Evolutionary conservation across 352 stramenopile genomes (phyloP).

Genomic region (Phytophthora melonis): DNA sequence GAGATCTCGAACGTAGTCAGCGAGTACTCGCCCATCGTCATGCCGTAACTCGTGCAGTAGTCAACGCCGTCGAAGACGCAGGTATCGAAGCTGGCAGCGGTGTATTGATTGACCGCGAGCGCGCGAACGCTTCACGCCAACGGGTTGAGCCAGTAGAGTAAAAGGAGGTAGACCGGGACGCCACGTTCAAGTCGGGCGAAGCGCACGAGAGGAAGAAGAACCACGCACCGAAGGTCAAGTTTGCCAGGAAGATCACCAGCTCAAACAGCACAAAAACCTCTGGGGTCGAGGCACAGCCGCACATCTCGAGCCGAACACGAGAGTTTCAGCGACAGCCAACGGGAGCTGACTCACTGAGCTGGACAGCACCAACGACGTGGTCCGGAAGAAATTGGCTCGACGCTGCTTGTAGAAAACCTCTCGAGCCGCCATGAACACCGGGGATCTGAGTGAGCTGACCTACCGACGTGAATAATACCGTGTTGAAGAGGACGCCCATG

Average conservation of each 20-base stretch:
- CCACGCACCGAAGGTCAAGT: conserved; percentile 36
- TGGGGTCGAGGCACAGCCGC: background rate
- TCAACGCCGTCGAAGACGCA: conserved; percentile 28
- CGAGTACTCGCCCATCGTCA: conserved; percentile 32
- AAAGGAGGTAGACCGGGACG: conserved; percentile 31
- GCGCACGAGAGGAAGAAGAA: conserved; percentile 29
- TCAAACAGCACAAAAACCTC: background rate
- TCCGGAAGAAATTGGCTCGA: background rate
- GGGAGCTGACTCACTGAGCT: conserved; percentile 24
- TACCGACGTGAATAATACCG: conserved; percentile 23
- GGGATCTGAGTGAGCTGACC: conserved; percentile 19
- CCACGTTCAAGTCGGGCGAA: conserved; percentile 31
- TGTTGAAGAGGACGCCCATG: background rate
- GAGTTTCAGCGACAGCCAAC: conserved; percentile 52
- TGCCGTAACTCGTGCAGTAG: conserved; percentile 24
- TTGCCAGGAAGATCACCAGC: conserved; percentile 29
- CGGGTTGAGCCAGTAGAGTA: background rate
- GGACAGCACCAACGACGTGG: conserved; percentile 1
- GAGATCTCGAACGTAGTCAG: conserved; percentile 26
- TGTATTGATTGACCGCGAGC: conserved; percentile 39
- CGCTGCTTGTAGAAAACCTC: conserved; percentile 1
- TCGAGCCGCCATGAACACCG: background rate
- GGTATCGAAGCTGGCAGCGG: conserved; percentile 20
- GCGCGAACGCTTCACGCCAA: background rate
- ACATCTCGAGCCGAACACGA: conserved; percentile 22